Base-by-base conservation (phyloP, 2,329 filamentous ascomycete species). In the Talaromyces sp. region DNA sequence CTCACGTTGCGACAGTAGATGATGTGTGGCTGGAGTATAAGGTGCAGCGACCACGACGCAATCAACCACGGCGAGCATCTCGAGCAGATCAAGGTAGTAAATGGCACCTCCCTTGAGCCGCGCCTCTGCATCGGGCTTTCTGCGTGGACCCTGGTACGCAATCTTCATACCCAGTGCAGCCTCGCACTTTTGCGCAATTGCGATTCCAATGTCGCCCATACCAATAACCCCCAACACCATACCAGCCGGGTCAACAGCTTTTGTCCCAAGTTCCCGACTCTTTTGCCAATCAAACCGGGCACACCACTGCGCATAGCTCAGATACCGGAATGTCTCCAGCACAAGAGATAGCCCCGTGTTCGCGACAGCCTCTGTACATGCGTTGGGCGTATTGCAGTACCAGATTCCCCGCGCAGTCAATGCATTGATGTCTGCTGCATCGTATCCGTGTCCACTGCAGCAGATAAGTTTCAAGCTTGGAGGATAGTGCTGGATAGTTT, bases 401-500 rank as follows among this genome's bases (percentile, higher is more conserved):
- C 47, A 56, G 31, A 63, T 63, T 45, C 61, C 61, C 31, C 49
- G 49, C 51, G 61, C 47, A 56, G 49, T 56, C 49, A 63, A 63
- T 56, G 61, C 61, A n/a, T 63, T 49, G 49, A 63, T 54, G 36
- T 63, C 61, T 49, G 51, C 49, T 63, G 47, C 49, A 56, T 63
- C 61, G 29, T 63, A 63, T 54, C 61, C 61, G 36, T 63, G 61
- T 56, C 61, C 61, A 56, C 49, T 56, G 17, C 61, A 56, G 34
- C 61, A 63, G 47, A 63, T 51, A 13, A 63, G 47, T 56, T 56
- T 54, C 47, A 63, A 25, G 49, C 49, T 63, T 54, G 47, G 47
- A 31, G 61, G 61, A 63, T 63, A 63, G 61, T 56, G 67, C 7
- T 59, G 67, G 15, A 72, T 64, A 7, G 70, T 61, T 22, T 67